phyloP scores from a whole-genome alignment of 2,329 filamentous ascomycete species.

The Apiospora malaysiana region DNA sequence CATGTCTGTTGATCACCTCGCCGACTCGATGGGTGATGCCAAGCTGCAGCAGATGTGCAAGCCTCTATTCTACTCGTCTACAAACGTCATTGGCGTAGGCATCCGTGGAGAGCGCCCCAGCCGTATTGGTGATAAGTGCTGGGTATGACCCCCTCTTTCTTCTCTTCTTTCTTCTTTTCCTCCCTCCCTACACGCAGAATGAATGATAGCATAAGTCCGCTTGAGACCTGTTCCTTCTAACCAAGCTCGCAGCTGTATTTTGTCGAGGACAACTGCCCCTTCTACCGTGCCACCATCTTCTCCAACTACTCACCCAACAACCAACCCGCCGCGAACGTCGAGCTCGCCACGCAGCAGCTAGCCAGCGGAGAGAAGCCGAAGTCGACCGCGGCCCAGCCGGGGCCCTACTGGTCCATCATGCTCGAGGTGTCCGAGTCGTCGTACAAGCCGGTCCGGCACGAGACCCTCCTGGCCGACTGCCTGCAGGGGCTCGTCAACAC shows the following conservation, averaged over 20 bases:
- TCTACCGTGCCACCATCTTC: slow-evolving; percentile 99
- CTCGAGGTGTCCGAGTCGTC: slow-evolving; percentile 94
- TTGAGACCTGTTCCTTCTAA: slow-evolving; percentile 32
- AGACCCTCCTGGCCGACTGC: slow-evolving; percentile 83
- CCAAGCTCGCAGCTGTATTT: slow-evolving; percentile 76
- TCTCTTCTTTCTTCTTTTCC: background rate
- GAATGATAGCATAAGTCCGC: background rate
- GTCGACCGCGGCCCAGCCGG: slow-evolving; percentile 75
- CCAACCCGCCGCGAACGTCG: slow-evolving; percentile 81
- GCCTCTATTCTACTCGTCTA: slow-evolving; percentile 94
- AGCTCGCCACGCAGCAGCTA: slow-evolving; percentile 85
- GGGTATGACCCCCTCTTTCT: slow-evolving; percentile 60
- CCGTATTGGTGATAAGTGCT: slow-evolving; percentile 99
- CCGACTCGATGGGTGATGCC: slow-evolving; percentile 83
- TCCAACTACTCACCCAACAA: slow-evolving; percentile 99
- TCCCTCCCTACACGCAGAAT: no score
- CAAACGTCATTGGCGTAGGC: slow-evolving; percentile 96
- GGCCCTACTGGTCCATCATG: slow-evolving; percentile 99
- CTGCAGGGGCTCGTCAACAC: slow-evolving; percentile 98
- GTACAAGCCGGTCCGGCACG: slow-evolving; percentile 90
- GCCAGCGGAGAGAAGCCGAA: slow-evolving; percentile 83
- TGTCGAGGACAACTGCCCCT: slow-evolving; percentile 97
- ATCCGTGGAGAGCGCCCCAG: slow-evolving; percentile 89
- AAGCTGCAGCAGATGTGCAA: slow-evolving; percentile 84
- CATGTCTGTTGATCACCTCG: slow-evolving; percentile 92